Evolutionary conservation across 2,329 filamentous ascomycete genomes (phyloP).

Genomic region (Aspergillus clavatus): DNA sequence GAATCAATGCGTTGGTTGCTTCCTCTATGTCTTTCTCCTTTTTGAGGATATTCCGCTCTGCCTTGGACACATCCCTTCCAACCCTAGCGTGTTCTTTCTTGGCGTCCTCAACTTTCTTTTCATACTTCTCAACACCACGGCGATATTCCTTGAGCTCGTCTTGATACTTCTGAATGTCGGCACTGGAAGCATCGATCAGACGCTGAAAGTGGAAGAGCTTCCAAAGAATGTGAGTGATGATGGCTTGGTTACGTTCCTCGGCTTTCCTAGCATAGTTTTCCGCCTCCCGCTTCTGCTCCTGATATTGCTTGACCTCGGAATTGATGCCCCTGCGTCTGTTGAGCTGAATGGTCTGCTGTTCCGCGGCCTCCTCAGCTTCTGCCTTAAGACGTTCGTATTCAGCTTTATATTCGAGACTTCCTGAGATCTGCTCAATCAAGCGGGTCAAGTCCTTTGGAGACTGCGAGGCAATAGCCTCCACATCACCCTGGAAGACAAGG

Average conservation of each 20-base stretch:
- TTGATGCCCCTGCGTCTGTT: slow-evolving; percentile 90
- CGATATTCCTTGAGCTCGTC: slow-evolving; percentile 91
- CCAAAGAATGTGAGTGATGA: slow-evolving; percentile 92
- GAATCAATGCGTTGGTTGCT: slow-evolving; percentile 76
- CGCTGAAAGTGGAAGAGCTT: slow-evolving; percentile 94
- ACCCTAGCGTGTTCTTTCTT: slow-evolving; percentile 77
- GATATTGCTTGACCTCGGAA: slow-evolving; percentile 94
- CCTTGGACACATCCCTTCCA: slow-evolving; percentile 68
- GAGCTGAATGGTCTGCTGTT: slow-evolving; percentile 83
- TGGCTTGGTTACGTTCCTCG: slow-evolving; percentile 82
- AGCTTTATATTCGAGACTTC: slow-evolving; percentile 87
- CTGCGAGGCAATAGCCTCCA: slow-evolving; percentile 93
- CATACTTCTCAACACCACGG: slow-evolving; percentile 79
- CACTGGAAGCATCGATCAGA: slow-evolving; percentile 85
- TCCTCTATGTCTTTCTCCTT: slow-evolving; percentile 87
- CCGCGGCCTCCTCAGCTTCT: slow-evolving; percentile 78
- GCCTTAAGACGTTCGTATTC: slow-evolving; percentile 89
- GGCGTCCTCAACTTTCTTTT: slow-evolving; percentile 72
- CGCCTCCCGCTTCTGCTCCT: slow-evolving; percentile 92
- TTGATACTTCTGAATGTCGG: slow-evolving; percentile 86
- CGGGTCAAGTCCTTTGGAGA: slow-evolving; percentile 89
- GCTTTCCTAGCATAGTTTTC: slow-evolving; percentile 90
- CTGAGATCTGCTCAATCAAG: slow-evolving; percentile 95
- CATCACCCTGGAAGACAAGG: slow-evolving; percentile 95
- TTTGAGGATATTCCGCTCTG: slow-evolving; percentile 77